phyloP scores from a whole-genome alignment of 805 yeast genomes.

The Teunomyces barrocoloradensis region DNA sequence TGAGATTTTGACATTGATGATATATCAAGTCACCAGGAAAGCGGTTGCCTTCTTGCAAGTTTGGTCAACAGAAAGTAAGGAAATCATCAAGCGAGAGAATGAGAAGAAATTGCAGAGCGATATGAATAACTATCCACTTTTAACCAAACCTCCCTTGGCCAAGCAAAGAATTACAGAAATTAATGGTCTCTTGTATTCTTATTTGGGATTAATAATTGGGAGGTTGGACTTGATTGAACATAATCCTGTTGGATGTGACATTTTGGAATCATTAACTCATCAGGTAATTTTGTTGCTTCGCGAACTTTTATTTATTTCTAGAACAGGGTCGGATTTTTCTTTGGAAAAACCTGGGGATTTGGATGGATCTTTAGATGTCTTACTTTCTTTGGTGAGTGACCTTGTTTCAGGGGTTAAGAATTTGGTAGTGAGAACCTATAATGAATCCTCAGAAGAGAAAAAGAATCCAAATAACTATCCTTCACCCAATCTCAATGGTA shows the following conservation, averaged over 20 bases:
- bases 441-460: constrained; percentile 37
- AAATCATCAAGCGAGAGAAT: constrained; percentile 38
- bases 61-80: constrained; percentile 68
- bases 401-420: constrained; percentile 63
- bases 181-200: constrained; percentile 55
- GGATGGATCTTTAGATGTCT: constrained; percentile 51
- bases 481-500: background rate
- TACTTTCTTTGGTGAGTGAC: constrained; percentile 60
- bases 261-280: constrained; percentile 62
- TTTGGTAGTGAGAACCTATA: constrained; percentile 54
- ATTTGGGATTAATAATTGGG: constrained; percentile 69
- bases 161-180: constrained; percentile 63
- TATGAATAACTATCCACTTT: constrained; percentile 43
- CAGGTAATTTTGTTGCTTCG: constrained; percentile 64
- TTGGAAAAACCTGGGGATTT: constrained; percentile 40
- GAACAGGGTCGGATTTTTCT: constrained; percentile 43
- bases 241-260: constrained; percentile 65
- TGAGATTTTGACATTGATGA: constrained; percentile 59
- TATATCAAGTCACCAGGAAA: constrained; percentile 64
- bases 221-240: constrained; percentile 75
- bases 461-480: constrained; percentile 13
- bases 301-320: constrained; percentile 62
- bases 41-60: constrained; percentile 62
- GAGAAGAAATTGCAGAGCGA: constrained; percentile 34
- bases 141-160: constrained; percentile 58